Evolutionary conservation across 2,329 filamentous ascomycete genomes (phyloP), one percentile per base, ranked within the genome.

Genomic region (Orbilia oligospora): DNA sequence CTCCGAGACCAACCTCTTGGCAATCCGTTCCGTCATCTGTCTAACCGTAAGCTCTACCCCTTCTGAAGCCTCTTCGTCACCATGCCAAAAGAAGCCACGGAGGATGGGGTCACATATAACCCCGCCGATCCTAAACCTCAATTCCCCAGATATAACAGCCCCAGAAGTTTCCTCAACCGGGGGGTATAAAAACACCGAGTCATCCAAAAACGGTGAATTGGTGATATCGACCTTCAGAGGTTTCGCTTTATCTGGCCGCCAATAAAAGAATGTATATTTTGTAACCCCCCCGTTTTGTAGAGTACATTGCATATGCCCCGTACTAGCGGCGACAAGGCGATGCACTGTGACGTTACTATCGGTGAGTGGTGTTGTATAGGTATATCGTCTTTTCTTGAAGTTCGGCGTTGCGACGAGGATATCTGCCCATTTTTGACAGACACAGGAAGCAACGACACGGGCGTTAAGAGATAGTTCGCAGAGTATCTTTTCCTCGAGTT

Each of bases 401-500:
- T 46, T 36, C 4, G 46, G 55, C 5, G 53, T 49, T 9, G 33
- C 30, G 10, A 33, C 14, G 9, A 70, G 58, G 1, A 76, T 76
- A 1, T 9, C 36, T 3, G 22, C 22, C 72, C 72, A 76, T 27
- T 56, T 36, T 16, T 16, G 58, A 18, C 48, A 65, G 8, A 64
- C 65, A 30, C 63, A 70, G n/a, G 65, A 66, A 1, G 72, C 72
- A 9, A 76, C 18, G n/a, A 76, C 27, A 48, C 64, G 72, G 14
- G 55, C 56, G 12, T 65, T 30, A 44, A 38, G 55, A 9, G 72
- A 61, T 5, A 76, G 65, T 18, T 48, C 16, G 1, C 46, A 33
- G 36, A 76, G 66, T 49, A 76, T 76, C 22, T 76, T 48, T 22
- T 70, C 68, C 18, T 76, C 55, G 9, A 76, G 55, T 58, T 76